phyloP scores from a whole-genome alignment of 768 basidiomycete genomes.

The Leucocoprinus sp. region DNA sequence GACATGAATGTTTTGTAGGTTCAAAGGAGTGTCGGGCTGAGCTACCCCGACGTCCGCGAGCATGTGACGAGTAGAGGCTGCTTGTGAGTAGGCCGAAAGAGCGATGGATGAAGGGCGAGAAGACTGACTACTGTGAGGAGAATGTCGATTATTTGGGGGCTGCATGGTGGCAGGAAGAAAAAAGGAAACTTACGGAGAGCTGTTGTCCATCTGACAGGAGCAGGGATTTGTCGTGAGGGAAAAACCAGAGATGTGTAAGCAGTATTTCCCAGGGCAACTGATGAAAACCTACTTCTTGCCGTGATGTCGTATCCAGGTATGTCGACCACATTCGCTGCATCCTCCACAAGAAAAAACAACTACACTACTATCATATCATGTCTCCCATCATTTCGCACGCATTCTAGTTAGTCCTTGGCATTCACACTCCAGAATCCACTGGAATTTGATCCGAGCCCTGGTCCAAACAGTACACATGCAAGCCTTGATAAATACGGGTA shows the following conservation, averaged over 20 bases:
- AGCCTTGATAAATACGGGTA: no score
- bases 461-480: no score
- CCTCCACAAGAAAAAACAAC: no score
- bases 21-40: neutral
- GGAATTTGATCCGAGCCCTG: no score
- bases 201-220: constrained; percentile 19
- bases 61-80: constrained; percentile 42
- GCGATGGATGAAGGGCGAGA: constrained; percentile 32
- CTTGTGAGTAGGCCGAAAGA: constrained; percentile 35
- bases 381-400: neutral
- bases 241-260: constrained; percentile 12
- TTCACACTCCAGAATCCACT: no score
- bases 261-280: constrained; percentile 14
- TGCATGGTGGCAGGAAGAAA: neutral
- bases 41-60: constrained; percentile 19
- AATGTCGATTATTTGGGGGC: neutral
- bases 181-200: constrained; percentile 18
- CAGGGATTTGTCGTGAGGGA: constrained; percentile 3
- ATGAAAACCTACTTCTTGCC: constrained; percentile 12
- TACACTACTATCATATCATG: no score
- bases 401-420: no score
- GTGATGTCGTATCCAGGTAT: constrained; percentile 30
- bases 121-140: constrained; percentile 11
- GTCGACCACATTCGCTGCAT: constrained; percentile 51
- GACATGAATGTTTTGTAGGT: constrained; percentile 16